Percentiles rank a stretch among this genome's conserved stretches.
Evolutionary conservation across 441 rosid genomes (phyloP).

Genomic region (Eruca vesicaria): DNA sequence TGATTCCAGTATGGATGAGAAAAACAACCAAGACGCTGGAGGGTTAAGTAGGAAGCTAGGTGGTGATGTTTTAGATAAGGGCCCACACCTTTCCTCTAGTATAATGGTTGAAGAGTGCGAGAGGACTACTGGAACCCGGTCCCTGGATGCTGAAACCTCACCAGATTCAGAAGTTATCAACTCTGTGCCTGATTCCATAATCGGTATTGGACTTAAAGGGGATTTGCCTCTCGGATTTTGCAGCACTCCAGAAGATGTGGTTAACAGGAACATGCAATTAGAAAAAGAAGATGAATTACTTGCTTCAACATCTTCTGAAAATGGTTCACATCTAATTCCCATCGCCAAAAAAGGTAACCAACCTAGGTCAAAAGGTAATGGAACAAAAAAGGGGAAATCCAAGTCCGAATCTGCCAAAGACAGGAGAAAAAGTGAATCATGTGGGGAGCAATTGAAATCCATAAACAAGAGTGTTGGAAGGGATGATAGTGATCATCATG

Average conservation of each 20-base stretch:
- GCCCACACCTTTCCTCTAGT: conserved; percentile 38
- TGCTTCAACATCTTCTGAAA: conserved; percentile 35
- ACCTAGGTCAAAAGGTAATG: conserved; percentile 53
- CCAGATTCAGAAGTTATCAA: conserved; percentile 99
- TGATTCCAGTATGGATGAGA: conserved; percentile 38
- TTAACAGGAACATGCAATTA: conserved; percentile 44
- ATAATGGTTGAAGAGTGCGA: conserved; percentile 42
- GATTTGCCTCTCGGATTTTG: conserved; percentile 39
- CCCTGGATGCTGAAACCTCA: conserved; percentile 80
- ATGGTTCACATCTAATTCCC: conserved; percentile 35
- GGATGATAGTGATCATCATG: conserved; percentile 38
- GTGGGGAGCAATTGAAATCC: conserved; percentile 39
- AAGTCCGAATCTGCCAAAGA: conserved; percentile 45
- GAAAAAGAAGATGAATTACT: conserved; percentile 43
- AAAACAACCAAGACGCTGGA: conserved; percentile 37
- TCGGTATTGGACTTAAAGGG: conserved; percentile 43
- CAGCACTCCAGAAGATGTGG: conserved; percentile 40
- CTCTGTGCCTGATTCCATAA: conserved; percentile 60
- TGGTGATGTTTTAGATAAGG: conserved; percentile 43
- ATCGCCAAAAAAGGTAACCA: conserved; percentile 41
- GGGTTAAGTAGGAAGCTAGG: conserved; percentile 39
- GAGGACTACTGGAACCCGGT: conserved; percentile 43
- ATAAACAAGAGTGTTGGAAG: conserved; percentile 38
- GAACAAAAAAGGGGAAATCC: conserved; percentile 48
- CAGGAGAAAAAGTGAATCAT: conserved; percentile 42